phyloP scores from a whole-genome alignment of 441 rosid species.

The Gossypium schwendimanii region DNA sequence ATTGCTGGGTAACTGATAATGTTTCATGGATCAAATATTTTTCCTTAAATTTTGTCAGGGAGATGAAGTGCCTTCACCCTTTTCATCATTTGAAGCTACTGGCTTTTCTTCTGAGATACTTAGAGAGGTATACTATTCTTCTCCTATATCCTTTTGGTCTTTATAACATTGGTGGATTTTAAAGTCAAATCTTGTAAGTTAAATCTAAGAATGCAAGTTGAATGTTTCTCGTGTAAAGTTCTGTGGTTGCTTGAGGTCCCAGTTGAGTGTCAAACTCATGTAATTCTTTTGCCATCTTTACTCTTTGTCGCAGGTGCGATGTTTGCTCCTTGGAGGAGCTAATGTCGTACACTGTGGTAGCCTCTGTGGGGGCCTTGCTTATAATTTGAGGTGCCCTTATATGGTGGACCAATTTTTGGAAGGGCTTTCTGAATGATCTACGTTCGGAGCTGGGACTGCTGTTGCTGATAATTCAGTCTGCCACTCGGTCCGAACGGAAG shows the following conservation, averaged over 20 bases:
- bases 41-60: constrained; percentile 40
- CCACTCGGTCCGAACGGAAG: constrained; percentile 77
- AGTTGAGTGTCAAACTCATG: constrained; percentile 36
- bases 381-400: constrained; percentile 66
- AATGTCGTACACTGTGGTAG: constrained; percentile 99
- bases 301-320: constrained; percentile 98
- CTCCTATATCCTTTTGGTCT: constrained; percentile 2
- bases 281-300: constrained; percentile 42
- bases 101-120: constrained; percentile 87
- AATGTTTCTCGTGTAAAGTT: constrained; percentile 19
- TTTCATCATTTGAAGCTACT: constrained; percentile 68
- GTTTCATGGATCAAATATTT: not conserved
- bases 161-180: constrained; percentile 11
- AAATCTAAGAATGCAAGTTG: constrained; percentile 9
- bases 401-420: constrained; percentile 61
- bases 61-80: constrained; percentile 64
- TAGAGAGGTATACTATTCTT: constrained; percentile 41
- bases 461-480: constrained; percentile 77
- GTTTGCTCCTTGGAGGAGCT: constrained; percentile 99
- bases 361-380: constrained; percentile 71
- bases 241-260: constrained; percentile 36
- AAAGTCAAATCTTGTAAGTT: constrained; percentile 15
- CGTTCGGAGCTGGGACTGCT: constrained; percentile 72
- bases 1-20: constrained; percentile 26
- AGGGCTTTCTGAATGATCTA: constrained; percentile 66